Base-by-base conservation (phyloP, 2,329 filamentous ascomycete genomes). In the Grosmannia clavigera region DNA sequence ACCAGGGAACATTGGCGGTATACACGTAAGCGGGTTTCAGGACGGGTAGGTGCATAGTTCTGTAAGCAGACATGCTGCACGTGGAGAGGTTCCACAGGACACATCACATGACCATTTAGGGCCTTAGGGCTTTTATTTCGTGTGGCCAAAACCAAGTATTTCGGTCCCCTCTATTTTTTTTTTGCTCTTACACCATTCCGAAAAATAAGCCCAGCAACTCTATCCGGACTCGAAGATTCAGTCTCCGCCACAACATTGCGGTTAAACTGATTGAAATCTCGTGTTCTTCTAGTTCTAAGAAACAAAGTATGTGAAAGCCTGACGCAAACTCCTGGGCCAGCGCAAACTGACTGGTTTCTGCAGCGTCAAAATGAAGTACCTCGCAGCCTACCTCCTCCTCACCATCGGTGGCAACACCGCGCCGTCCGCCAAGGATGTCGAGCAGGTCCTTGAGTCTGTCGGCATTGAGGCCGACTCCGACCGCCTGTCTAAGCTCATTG, bases 221-320 rank as follows among this genome's bases (percentile, higher is more conserved):
- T 35, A 27, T n/a, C 22, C 43, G 60, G 87, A 95, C 90, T 90
- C 83, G 90, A 94, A 90, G 91, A 87, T 83, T 95, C 92, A 96
- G 92, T 97, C 92, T 96, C 92, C 92, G 92, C 88, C 86, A 58
- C 60, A 63, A 88, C 86, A 76, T 71, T 77, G 89, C 91, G 92
- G 92, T 96, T 96, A 95, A 97, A 95, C 87, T 85, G 92, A 97
- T 97, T 97, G 92, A 91, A 80, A 81, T 87, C 88, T 92, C 88
- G 81, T 87, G 88, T 92, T 91, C 85, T 76, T 68, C 59, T 66
- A 66, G 61, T 58, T 68, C 58, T 50, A 62, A 73, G 75, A 66
- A 76, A 61, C 54, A 46, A 38, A 57, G 61, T 63, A 64, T 50
- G 76, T 75, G 46, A 59, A 33, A 33, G 27, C 25, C 35, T 40